A percentile compares a stretch with the other conserved stretches of the same genome.
Evolutionary conservation across 176 grass and related monocot species (phyloP).

Genomic region (Eragrostis curvula): DNA sequence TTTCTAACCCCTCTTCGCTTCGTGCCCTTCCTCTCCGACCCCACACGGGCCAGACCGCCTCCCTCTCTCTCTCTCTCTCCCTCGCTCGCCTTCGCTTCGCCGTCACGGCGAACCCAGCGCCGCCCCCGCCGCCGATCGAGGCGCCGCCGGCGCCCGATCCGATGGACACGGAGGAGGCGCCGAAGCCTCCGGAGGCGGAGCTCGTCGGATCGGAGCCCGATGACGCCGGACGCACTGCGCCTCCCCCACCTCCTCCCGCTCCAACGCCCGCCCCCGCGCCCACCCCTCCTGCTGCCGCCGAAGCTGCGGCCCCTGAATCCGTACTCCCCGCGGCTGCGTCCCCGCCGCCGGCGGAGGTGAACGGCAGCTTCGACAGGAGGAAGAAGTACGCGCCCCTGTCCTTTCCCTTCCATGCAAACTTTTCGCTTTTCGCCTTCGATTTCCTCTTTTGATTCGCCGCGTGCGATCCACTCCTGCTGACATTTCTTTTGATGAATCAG

Average conservation of each 20-base stretch:
- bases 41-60: not conserved
- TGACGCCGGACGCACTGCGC: slow-evolving; percentile 1
- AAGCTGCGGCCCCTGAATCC: not conserved
- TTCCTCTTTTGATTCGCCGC: slow-evolving; percentile 43
- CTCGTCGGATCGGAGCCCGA: slow-evolving; percentile 45
- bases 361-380: slow-evolving; percentile 55
- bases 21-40: slow-evolving; percentile 2
- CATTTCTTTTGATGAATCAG: not conserved
- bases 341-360: slow-evolving; percentile 38
- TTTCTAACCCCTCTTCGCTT: not conserved
- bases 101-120: slow-evolving; percentile 55
- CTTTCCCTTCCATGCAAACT: slow-evolving; percentile 30
- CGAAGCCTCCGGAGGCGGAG: slow-evolving; percentile 9
- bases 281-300: not conserved
- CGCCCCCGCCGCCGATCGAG: slow-evolving; percentile 41
- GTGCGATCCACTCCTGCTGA: not conserved
- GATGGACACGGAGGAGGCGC: slow-evolving; percentile 12
- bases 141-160: slow-evolving; percentile 39
- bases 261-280: not conserved
- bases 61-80: not conserved
- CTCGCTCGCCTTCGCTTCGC: slow-evolving; percentile 29
- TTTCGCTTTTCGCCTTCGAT: not conserved
- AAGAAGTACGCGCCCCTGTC: slow-evolving; percentile 47
- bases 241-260: not conserved
- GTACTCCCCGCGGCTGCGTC: not conserved